Conservation (phyloP, 768 basidiomycete genomes). For the Auriscalpium orientale region DNA sequence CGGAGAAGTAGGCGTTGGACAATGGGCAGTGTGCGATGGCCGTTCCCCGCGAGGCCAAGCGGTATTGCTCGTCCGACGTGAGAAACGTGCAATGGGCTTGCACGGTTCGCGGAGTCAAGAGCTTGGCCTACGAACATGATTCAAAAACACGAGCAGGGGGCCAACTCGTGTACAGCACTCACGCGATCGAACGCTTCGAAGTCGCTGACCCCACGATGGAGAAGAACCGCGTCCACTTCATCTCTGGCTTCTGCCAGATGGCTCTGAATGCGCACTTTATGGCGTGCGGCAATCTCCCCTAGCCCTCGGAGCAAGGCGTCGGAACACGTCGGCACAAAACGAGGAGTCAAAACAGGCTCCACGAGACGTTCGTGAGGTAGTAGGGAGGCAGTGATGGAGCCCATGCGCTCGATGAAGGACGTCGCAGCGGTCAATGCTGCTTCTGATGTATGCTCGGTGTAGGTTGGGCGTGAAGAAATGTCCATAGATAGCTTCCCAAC, state of each 20-base stretch:
- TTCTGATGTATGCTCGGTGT: constrained; percentile 52
- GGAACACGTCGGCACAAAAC: constrained; percentile 87
- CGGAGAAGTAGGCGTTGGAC: constrained; percentile 84
- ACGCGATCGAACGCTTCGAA: constrained; percentile 71
- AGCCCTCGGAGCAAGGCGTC: constrained; percentile 59
- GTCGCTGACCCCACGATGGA: constrained; percentile 55
- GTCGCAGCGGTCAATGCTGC: constrained; percentile 43
- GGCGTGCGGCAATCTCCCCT: constrained; percentile 40
- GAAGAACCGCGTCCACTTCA: constrained; percentile 64
- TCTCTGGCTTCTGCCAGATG: constrained; percentile 79
- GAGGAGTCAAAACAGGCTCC: constrained; percentile 79
- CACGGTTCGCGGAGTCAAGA: constrained; percentile 59
- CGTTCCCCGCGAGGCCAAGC: constrained; percentile 42
- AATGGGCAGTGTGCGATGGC: constrained; percentile 84
- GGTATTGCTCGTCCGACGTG: constrained; percentile 38
- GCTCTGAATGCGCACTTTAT: constrained; percentile 59
- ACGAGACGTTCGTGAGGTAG: constrained; percentile 46
- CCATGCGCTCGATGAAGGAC: constrained; percentile 51
- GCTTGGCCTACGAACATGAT: constrained; percentile 34
- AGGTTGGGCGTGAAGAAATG: constrained; percentile 60
- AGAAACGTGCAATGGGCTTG: constrained; percentile 91
- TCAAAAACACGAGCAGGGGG: neutral
- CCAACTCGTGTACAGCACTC: constrained; percentile 6
- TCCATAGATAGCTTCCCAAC: constrained; percentile 94
- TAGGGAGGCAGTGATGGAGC: constrained; percentile 30